A percentile compares a stretch with the other conserved stretches of the same genome.
phyloP scores from a whole-genome alignment of 176 grass and related monocot species.

The Lolium rigidum region DNA sequence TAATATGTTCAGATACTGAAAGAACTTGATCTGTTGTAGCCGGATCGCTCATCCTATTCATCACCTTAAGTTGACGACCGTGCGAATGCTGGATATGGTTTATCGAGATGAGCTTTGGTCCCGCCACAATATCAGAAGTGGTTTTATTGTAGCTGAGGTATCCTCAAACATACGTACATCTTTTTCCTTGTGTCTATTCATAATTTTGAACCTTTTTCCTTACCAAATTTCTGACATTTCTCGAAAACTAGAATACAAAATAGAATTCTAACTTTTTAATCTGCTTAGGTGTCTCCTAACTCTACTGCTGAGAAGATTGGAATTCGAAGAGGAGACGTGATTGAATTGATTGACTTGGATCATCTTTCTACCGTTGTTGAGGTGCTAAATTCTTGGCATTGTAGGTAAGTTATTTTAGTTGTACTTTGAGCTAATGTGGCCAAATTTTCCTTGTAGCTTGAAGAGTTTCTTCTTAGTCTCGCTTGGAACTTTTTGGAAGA shows the following conservation, averaged over 20 bases:
- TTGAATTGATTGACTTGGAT: neutral
- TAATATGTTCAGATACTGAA: neutral
- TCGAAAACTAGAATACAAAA: neutral
- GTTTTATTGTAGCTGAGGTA: neutral
- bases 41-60: conserved; percentile 10
- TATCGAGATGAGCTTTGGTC: neutral
- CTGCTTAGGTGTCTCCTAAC: neutral
- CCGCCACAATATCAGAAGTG: neutral
- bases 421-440: neutral
- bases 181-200: neutral
- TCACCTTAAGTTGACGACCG: neutral
- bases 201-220: neutral
- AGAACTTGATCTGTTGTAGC: neutral
- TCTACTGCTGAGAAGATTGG: neutral
- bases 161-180: neutral
- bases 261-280: neutral
- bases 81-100: neutral
- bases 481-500: neutral
- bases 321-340: neutral
- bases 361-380: neutral
- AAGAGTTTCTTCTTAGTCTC: neutral
- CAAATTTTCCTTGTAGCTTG: neutral
- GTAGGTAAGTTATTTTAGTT: neutral
- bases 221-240: neutral
- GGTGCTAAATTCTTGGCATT: neutral